Base-by-base conservation (phyloP, 179 eudicot species). In the Silene vulgaris region DNA sequence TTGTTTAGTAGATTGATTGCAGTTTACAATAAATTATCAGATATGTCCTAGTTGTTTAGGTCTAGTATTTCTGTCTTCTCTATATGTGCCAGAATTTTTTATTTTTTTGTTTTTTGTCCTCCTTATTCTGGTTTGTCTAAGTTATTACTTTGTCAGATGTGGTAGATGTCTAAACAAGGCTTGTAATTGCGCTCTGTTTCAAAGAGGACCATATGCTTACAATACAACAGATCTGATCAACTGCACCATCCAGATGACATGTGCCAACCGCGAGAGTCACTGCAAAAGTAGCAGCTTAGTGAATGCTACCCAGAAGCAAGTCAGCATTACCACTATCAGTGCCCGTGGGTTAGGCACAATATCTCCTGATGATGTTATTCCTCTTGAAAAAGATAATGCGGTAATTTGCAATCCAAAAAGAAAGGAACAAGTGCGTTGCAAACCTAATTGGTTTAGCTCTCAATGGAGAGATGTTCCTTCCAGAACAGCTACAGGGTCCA, bases 401-500 rank as follows among this genome's bases (percentile, higher is more conserved):
- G 61, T 68, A 26, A 80, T 77, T 16, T 37, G 57, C 76, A 76
- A 43, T 76, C 80, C 73, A 57, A 79, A 76, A 77, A n/a, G 37
- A 23, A 80, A 65, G 75, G 69, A 52, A 54, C 83, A 75, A 23
- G 73, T 45, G 2, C 54, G 29, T 65, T 73, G 37, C 69, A 84
- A 81, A 56, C 81, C 65, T 59, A 84, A 80, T 43, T 79, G 71
- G 70, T 74, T 73, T 75, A 72, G 72, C 70, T 84, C 83, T 82
- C 88, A 83, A 63, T 88, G 91, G 89, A 83, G 82, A 76, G 87
- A 88, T 83, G 86, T 87, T 69, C 89, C 95, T 48, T 75, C 74
- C 75, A 84, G 81, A 77, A 72, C 21, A 29, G 65, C 75, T 66
- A 65, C 59, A 63, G 77, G 21, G 14, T 50, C 78, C 50, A 77